Evolutionary conservation across 257 asterid genomes (phyloP), one percentile per base, ranked within the genome.

Genomic region (Paraleonurus japonicus): DNA sequence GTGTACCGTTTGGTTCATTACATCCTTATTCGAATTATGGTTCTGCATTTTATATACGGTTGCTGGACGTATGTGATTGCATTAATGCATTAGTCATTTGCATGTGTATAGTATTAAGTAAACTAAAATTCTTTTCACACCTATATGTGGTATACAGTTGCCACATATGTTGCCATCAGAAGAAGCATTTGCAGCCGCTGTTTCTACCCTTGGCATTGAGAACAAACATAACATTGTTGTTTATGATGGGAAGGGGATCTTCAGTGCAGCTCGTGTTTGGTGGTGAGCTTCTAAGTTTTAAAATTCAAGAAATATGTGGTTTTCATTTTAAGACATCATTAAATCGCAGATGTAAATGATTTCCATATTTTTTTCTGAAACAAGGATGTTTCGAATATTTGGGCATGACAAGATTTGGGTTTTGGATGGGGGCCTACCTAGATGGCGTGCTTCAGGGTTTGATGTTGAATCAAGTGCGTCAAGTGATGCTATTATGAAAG

Each of bases 231-330:
- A 85, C 50, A 68, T 95, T 65, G 92, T 95, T 79, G 98, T 95
- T 57, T 95, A 95, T 80, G 99, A 95, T 68, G 99, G 99, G 61
- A 92, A 95, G 80, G 99, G 99, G 69, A 85, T 95, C 59, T 95
- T 95, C 82, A 89, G 99, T 69, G 99, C 99, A 8, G 98, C 98
- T 67, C 98, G 98, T 76, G 99, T 95, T 77, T 95, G 99, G 99
- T 95, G 99, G 99, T 92, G 82, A 82, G 98, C 61, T 57, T 69
- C 48, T 73, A 27, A 28, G 17, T 53, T 72, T 13, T 37, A 55
- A 9, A 66, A 11, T 30, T 72, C 64, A 35, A 57, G 2, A 53
- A 53, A n/a, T 17, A 43, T 28, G 47, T 61, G 23, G 27, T 20
- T 20, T 61, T 60, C 24, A 16, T 15, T 7, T 45, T 61, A 26